Conservation (phyloP, 1,284 basidiomycete genomes). For the Rhodotorula sp. region DNA sequence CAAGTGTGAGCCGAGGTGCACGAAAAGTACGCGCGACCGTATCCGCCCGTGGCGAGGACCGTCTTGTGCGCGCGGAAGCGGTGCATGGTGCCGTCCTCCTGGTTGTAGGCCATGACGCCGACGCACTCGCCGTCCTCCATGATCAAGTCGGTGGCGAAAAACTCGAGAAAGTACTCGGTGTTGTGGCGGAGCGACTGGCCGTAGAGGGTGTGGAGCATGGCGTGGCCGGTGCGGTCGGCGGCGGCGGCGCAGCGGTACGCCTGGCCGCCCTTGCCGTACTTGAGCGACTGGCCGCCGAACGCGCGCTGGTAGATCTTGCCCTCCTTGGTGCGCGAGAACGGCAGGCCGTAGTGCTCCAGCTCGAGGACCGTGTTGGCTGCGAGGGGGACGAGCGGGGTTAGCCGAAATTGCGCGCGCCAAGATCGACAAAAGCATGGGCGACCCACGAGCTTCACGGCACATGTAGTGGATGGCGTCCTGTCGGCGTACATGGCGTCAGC, state of each 20-base stretch:
- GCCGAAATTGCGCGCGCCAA: no score
- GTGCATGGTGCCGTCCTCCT: slow-evolving; percentile 99
- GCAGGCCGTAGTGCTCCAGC: slow-evolving; percentile 98
- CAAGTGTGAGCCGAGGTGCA: slow-evolving; percentile 99
- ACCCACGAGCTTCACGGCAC: slow-evolving; percentile 39
- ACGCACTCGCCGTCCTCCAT: slow-evolving; percentile 99
- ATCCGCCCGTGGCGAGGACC: slow-evolving; percentile 96
- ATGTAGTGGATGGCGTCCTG: slow-evolving; percentile 61
- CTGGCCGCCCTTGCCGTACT: slow-evolving; percentile 98
- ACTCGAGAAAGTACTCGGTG: slow-evolving; percentile 99
- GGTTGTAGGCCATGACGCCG: slow-evolving; percentile 97
- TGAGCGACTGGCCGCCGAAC: slow-evolving; percentile 96
- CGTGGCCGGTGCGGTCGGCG: slow-evolving; percentile 98
- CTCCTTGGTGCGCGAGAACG: slow-evolving; percentile 97
- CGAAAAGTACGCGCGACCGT: slow-evolving; percentile 97
- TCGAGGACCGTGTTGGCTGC: slow-evolving; percentile 50
- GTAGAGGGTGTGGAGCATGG: slow-evolving; percentile 89
- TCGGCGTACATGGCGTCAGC: slow-evolving; percentile 47
- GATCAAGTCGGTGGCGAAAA: slow-evolving; percentile 93
- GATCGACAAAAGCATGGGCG: no score
- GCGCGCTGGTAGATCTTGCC: slow-evolving; percentile 99
- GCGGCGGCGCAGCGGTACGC: slow-evolving; percentile 99
- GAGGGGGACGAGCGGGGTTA: not conserved
- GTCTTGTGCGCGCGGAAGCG: slow-evolving; percentile 99
- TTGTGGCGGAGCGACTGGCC: slow-evolving; percentile 99